Evolutionary conservation across 441 rosid species (phyloP), one percentile per base, ranked within the genome.

Genomic region (Breynia disticha): DNA sequence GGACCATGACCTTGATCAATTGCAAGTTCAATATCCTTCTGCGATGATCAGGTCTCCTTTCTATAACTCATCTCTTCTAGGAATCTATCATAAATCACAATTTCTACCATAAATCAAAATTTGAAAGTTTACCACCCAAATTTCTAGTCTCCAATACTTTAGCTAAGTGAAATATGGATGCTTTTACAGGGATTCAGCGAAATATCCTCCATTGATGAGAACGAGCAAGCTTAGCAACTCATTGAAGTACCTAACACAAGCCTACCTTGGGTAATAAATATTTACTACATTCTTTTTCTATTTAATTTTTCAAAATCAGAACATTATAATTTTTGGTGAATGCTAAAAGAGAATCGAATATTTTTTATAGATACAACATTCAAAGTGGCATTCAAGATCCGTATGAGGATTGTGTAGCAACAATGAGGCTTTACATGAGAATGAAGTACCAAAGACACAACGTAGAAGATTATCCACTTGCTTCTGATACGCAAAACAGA

Each of bases 171-270:
- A 41, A 11, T 15, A 11, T 41, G 44, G 4, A 41, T 41, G 9
- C 3, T 14, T 16, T 14, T 61, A 54, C 70, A 87, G 97, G 77
- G 96, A 90, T 57, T 76, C 83, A 14, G 84, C 95, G 17, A 73
- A 78, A 60, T 84, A 87, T 44, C 97, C 97, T 32, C 95, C 97
- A 10, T 57, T 90, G 65, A 76, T 90, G 97, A 90, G 87, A 71
- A 84, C 97, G 59, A 84, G 91, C 91, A 90, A 84, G 80, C 97
- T 90, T 52, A 87, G 91, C 75, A 90, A 90, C 73, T 76, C 97
- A 50, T 90, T 90, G 59, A 90, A 79, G 64, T 81, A 87, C 74
- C 69, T 90, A 56, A 82, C 95, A 16, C 96, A 78, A 71, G 76
- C 95, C 51, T 87, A 90, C 64, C 86, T 90, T 50, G 97, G 97